Conservation (phyloP, 192 early-diverging fungal species). For the Coemansia sp. region DNA sequence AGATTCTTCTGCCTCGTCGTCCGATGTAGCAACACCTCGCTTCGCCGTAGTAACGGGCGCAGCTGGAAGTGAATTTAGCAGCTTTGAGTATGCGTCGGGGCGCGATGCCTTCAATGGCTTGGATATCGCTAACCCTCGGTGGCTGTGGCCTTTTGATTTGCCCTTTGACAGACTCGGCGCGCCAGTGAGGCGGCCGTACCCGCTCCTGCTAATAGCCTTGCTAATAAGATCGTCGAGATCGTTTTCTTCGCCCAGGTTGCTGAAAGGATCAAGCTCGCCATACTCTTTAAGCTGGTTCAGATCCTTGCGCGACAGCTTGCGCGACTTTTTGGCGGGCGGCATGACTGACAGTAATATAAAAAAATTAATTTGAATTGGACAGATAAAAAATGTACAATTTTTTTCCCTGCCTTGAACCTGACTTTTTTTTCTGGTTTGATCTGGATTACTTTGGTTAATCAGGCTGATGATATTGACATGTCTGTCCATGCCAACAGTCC, state of each 20-base stretch:
- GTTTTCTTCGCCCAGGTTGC: conserved; percentile 31
- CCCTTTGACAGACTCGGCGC: conserved; percentile 5
- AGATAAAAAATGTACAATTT: not conserved
- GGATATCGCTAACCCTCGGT: not conserved
- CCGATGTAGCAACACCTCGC: conserved; percentile 21
- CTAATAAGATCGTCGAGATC: conserved; percentile 51
- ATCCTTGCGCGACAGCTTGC: conserved; percentile 51
- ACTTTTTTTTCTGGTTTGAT: not conserved
- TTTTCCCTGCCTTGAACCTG: not conserved
- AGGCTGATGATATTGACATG: not conserved
- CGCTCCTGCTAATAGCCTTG: conserved; percentile 49
- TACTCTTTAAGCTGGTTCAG: conserved; percentile 69
- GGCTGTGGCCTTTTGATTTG: not conserved
- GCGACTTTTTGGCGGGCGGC: conserved; percentile 52
- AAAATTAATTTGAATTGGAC: not conserved
- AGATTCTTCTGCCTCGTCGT: conserved; percentile 16
- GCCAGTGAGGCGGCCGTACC: conserved; percentile 32
- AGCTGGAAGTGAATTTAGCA: conserved; percentile 36
- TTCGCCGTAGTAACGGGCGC: not conserved
- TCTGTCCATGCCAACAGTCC: not conserved
- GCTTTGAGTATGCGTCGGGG: conserved; percentile 41
- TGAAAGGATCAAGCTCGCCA: conserved; percentile 65
- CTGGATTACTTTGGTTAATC: not conserved
- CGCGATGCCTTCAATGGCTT: conserved; percentile 16
- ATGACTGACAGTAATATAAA: conserved; percentile 9